Base-by-base conservation (phyloP, 192 early-diverging fungal species). In the Haplosporangium gracile region DNA sequence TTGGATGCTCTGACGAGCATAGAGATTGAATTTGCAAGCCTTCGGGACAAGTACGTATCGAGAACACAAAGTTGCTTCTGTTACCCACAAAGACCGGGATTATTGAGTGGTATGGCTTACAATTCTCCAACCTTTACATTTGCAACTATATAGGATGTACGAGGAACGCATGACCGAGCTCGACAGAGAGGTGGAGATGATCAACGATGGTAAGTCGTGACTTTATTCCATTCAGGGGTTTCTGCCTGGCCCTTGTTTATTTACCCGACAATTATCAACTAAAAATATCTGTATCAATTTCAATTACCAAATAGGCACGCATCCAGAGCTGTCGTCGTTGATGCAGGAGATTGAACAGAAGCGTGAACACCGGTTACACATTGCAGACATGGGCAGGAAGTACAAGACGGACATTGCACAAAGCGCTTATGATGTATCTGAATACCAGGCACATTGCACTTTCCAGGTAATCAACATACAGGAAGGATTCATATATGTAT, bases 341-440 rank as follows among this genome's bases (percentile, higher is more conserved):
- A 92, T 92, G 89, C 86, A 83, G 40, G 91, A 92, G 60, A 90
- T 92, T 72, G 91, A 89, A 74, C 84, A 89, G 18, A 92, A 92
- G 73, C 89, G 89, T 34, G 81, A 81, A 72, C 88, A 88, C n/a
- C 73, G 90, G 15, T 53, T 92, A 42, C 73, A 75, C 8, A 79
- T 79, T 22, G 90, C 91, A 10, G 91, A 87, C 18, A 88, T 88
- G 73, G 90, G 91, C 77, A 83, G 82, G 57, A 79, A 74, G 76
- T 88, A 89, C 78, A 79, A 89, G 76, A 83, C 86, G 1, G 79
- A 78, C 22, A 89, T 89, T 49, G 90, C 83, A 47, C 79, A 88
- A 42, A 78, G 72, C 34, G 80, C 88, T 6, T 89, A 76, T 68
- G 87, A 89, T 68, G 86, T 90, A 13, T 70, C 87, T 22, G 88